Evolutionary conservation across 1,139 yeast species (phyloP).

Genomic region (Sugiyamaella novakii): DNA sequence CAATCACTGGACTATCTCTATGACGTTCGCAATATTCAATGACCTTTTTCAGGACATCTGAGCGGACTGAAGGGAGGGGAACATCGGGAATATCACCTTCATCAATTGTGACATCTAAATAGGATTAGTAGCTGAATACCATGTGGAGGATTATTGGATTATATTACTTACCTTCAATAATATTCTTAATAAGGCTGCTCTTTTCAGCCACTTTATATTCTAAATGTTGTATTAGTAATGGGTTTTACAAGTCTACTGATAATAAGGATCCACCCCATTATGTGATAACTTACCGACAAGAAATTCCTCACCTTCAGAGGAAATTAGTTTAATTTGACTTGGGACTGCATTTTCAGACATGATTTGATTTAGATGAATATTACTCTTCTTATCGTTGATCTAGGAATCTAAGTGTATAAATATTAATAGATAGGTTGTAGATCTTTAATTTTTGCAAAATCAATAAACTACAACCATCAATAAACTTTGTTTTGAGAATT

Average conservation of each 20-base stretch:
- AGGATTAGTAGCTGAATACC: not conserved
- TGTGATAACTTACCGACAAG: not conserved
- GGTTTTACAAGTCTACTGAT: no score
- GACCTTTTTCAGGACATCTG: not conserved
- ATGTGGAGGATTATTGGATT: not conserved
- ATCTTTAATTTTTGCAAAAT: no score
- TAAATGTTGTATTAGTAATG: no score
- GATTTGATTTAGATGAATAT: no score
- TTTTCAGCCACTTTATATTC: not conserved
- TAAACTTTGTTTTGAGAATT: no score
- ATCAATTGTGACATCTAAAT: not conserved
- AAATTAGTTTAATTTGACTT: not conserved
- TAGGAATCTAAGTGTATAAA: no score
- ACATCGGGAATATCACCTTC: not conserved
- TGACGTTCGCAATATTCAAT: slow-evolving; percentile 1
- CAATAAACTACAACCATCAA: no score
- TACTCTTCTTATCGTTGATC: no score
- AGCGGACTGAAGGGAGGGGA: not conserved
- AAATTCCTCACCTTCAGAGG: not conserved
- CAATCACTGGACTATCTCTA: not conserved
- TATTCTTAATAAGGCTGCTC: not conserved
- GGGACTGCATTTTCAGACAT: not conserved
- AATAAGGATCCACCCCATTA: not conserved
- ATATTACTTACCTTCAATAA: not conserved
- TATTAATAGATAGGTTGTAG: no score